Evolutionary conservation across 2,329 filamentous ascomycete species (phyloP).

Genomic region (Hypoxylon sp.): DNA sequence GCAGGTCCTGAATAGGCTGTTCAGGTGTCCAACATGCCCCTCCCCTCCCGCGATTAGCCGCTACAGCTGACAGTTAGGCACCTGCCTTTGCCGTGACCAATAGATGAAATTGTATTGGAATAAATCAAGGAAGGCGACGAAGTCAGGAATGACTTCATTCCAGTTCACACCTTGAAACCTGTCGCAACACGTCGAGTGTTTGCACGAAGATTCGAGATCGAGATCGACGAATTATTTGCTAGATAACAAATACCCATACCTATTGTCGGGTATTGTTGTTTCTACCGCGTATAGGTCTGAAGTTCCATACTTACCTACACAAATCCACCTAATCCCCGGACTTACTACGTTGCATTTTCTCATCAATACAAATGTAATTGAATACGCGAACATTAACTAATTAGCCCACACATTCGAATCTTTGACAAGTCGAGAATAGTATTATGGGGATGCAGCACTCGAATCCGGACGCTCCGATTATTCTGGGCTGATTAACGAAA

Average conservation of each 20-base stretch:
- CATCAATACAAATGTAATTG: not conserved
- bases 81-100: slow-evolving; percentile 21
- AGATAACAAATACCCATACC: not conserved
- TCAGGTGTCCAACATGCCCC: slow-evolving; percentile 34
- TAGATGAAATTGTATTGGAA: slow-evolving; percentile 7
- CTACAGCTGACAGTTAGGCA: slow-evolving; percentile 34
- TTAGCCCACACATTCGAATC: not conserved
- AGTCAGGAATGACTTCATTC: slow-evolving; percentile 34
- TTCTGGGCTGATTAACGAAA: slow-evolving; percentile 1
- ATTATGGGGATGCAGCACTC: not conserved
- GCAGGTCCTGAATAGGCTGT: slow-evolving; percentile 26
- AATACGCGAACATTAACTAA: not conserved
- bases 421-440: slow-evolving; percentile 1
- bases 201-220: not conserved
- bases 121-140: slow-evolving; percentile 23
- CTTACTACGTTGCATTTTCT: slow-evolving; percentile 14
- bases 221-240: not conserved
- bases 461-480: not conserved
- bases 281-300: not conserved
- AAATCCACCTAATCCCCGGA: slow-evolving; percentile 12
- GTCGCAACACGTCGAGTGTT: slow-evolving; percentile 1
- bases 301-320: slow-evolving; percentile 15
- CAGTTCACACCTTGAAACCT: slow-evolving; percentile 13
- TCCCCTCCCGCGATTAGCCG: slow-evolving; percentile 37
- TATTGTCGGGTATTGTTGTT: not conserved